phyloP scores from a whole-genome alignment of 306 rosid genomes.

The Quercus engelmannii region DNA sequence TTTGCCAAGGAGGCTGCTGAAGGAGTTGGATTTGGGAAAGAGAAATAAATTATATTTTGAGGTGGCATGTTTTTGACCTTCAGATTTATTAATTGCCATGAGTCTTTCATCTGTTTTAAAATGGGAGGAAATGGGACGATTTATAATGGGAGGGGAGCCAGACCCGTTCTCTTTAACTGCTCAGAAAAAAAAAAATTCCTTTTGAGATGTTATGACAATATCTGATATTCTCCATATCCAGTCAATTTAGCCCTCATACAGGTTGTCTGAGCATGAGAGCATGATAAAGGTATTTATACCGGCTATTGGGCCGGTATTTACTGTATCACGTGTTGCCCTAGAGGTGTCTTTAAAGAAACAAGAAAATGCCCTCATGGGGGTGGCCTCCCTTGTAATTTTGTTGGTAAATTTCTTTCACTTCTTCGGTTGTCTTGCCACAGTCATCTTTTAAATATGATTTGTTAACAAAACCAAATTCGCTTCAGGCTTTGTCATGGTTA shows the following conservation, averaged over 20 bases:
- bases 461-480: not conserved
- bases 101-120: too few relatives aligned
- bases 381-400: not conserved
- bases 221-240: not conserved
- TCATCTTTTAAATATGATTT: not conserved
- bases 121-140: too few relatives aligned
- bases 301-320: not conserved
- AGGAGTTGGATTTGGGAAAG: too few relatives aligned
- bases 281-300: not conserved
- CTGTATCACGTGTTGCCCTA: not conserved
- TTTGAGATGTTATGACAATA: not conserved
- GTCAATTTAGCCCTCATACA: not conserved
- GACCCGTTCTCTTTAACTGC: not conserved
- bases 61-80: too few relatives aligned
- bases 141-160: too few relatives aligned
- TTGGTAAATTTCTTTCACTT: not conserved
- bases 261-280: not conserved
- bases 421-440: not conserved
- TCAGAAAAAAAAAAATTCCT: not conserved
- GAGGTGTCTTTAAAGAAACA: not conserved
- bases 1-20: too few relatives aligned
- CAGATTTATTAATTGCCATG: too few relatives aligned
- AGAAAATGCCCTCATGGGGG: not conserved
- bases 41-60: too few relatives aligned
- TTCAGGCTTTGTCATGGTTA: not conserved